phyloP scores from a whole-genome alignment of 306 rosid species.

The Ormosia emarginata region DNA sequence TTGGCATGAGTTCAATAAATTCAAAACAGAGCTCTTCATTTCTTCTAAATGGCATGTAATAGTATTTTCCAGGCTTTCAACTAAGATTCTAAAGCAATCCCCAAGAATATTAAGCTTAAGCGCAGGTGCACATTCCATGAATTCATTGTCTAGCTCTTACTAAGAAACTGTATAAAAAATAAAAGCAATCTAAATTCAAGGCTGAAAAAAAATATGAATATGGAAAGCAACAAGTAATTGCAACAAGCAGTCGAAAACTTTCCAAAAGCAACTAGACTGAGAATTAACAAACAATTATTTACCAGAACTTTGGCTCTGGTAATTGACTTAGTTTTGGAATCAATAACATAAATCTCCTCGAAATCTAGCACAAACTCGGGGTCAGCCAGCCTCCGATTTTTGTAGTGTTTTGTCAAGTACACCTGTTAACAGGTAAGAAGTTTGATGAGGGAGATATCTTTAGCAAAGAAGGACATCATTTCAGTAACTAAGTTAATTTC shows the following conservation, averaged over 20 bases:
- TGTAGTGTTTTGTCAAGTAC: constrained; percentile 86
- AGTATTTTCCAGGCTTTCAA: constrained; percentile 12
- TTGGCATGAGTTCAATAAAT: background rate
- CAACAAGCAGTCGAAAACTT: background rate
- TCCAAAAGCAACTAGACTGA: constrained; percentile 7
- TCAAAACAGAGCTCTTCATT: background rate
- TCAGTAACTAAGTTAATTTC: background rate
- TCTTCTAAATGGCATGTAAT: background rate
- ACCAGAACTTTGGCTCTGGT: constrained; percentile 88
- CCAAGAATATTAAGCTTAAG: background rate
- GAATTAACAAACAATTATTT: constrained; percentile 24
- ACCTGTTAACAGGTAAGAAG: constrained; percentile 49
- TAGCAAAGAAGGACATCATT: background rate
- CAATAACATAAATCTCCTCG: constrained; percentile 86
- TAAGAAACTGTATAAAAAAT: background rate
- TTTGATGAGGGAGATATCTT: background rate
- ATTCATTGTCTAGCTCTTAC: background rate
- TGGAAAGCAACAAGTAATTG: background rate
- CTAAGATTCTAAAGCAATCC: background rate
- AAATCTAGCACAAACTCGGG: constrained; percentile 89
- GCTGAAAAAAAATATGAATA: background rate
- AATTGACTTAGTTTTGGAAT: constrained; percentile 85
- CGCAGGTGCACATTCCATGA: background rate
- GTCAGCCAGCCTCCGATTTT: constrained; percentile 69
- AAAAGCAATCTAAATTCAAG: constrained; percentile 19